Base-by-base conservation (phyloP, 306 rosid species). In the Vachellia collinsii region DNA sequence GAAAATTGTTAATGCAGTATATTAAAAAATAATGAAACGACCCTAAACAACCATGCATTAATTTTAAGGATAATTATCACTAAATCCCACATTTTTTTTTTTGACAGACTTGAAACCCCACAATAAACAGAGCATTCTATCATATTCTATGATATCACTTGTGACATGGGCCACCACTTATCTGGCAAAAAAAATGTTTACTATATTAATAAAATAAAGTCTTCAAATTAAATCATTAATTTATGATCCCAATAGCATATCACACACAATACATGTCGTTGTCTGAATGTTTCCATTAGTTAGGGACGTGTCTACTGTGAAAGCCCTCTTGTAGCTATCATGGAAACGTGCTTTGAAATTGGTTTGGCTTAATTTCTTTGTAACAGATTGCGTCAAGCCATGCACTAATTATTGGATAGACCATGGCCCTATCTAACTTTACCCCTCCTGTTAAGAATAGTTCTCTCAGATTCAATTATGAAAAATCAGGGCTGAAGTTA, bases 301-400 rank as follows among this genome's bases (percentile, higher is more conserved):
- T 29, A 29, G 36, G 29, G 36, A 29, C n/a, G 4, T 3, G 74
- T 69, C 34, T 11, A 43, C 14, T 4, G 20, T 42, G 74, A 4
- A 14, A 20, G 54, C 29, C 34, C 42, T 5, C 20, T 42, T 20
- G 12, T 20, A 42, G 36, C 46, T 39, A 38, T 68, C 73, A 42
- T 4, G 37, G 72, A 19, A 17, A 39, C 6, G 50, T 39, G 47
- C 51, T 20, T 20, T 22, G 73, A 68, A 68, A 68, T 36, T 38
- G 42, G 42, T 64, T 67, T 34, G 34, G 74, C 6, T 20, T 5
- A 70, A 8, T 29, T 62, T n/a, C 19, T 41, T 11, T 41, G 53
- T 67, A 5, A 22, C 10, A 25, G 39, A 42, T 68, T 68, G 48
- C 23, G 73, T 43, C 37, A 69, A 69, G 74, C 36, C 74, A 69